A percentile compares a stretch with the other conserved stretches of the same genome.
Evolutionary conservation across 2,329 filamentous ascomycete species (phyloP).

Genomic region (Xylaria sp.): DNA sequence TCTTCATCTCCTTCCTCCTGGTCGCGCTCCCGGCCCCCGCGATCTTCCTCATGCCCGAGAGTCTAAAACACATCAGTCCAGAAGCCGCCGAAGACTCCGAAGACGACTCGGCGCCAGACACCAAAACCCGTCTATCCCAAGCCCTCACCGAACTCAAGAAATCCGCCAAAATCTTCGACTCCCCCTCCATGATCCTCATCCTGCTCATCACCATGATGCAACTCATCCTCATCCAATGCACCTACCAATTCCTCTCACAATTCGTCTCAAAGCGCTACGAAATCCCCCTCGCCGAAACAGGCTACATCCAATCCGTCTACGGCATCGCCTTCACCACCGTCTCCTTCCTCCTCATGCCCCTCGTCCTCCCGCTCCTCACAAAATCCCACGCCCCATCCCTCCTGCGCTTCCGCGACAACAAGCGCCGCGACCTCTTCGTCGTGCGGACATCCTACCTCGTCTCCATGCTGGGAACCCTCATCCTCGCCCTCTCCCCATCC

Average conservation of each 20-base stretch:
- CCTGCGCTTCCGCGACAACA: constrained; percentile 24
- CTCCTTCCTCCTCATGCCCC: constrained; percentile 27
- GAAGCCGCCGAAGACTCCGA: neutral
- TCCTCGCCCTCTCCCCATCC: constrained; percentile 26
- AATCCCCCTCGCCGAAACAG: constrained; percentile 29
- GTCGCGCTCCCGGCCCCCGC: constrained; percentile 14
- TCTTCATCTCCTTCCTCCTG: constrained; percentile 28
- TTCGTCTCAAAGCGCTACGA: constrained; percentile 31
- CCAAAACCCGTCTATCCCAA: constrained; percentile 10
- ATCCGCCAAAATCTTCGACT: constrained; percentile 21
- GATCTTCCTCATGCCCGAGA: constrained; percentile 29
- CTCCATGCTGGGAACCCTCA: constrained; percentile 23
- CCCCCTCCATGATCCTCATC: constrained; percentile 23
- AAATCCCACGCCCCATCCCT: constrained; percentile 19
- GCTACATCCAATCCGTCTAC: constrained; percentile 31
- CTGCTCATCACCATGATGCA: constrained; percentile 22
- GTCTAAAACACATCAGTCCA: constrained; percentile 12
- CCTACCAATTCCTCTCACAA: constrained; percentile 29
- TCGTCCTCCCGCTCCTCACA: constrained; percentile 22
- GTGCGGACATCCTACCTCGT: constrained; percentile 24
- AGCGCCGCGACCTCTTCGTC: constrained; percentile 28
- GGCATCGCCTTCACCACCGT: constrained; percentile 26
- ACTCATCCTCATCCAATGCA: constrained; percentile 21
- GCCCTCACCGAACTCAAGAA: constrained; percentile 20
- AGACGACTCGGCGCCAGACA: neutral